Conservation (phyloP, 2,329 filamentous ascomycete genomes). For the Rhynchosporium agropyri region DNA sequence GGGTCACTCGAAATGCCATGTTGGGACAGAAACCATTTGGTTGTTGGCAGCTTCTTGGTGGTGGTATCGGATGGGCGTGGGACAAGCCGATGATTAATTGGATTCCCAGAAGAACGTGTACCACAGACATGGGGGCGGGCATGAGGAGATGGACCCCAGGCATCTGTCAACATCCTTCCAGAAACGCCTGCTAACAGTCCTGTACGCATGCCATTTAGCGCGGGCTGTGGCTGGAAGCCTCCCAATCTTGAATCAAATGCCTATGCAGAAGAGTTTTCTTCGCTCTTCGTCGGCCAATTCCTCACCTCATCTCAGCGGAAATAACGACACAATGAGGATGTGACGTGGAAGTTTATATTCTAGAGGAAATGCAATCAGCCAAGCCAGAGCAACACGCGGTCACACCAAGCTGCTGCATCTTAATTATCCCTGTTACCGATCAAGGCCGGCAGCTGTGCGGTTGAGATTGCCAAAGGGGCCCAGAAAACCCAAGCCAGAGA, state of each 20-base stretch:
- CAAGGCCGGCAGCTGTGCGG: conserved; percentile 6
- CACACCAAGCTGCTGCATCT: not conserved
- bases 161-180: conserved; percentile 14
- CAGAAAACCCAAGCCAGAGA: conserved; percentile 6
- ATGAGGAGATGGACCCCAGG: conserved; percentile 15
- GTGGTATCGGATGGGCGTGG: conserved; percentile 4
- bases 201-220: not conserved
- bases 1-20: conserved; percentile 17
- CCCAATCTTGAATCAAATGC: conserved; percentile 7
- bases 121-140: conserved; percentile 5
- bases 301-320: conserved; percentile 16
- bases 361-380: not conserved
- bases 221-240: conserved; percentile 1
- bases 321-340: not conserved
- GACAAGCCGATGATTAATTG: not conserved
- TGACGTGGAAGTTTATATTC: not conserved
- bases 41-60: conserved; percentile 8
- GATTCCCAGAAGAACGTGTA: not conserved
- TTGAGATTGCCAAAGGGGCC: conserved; percentile 10
- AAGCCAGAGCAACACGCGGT: conserved; percentile 1
- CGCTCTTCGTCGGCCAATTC: conserved; percentile 6
- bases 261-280: conserved; percentile 10
- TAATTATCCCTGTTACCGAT: conserved; percentile 10
- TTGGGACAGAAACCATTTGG: not conserved
- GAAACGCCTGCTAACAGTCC: conserved; percentile 5